These are phyloP conservation scores for Hypoxylon sp. DNA, from an alignment of 2,329 filamentous ascomycete genomes.

Conservation along the genomic window DNA sequence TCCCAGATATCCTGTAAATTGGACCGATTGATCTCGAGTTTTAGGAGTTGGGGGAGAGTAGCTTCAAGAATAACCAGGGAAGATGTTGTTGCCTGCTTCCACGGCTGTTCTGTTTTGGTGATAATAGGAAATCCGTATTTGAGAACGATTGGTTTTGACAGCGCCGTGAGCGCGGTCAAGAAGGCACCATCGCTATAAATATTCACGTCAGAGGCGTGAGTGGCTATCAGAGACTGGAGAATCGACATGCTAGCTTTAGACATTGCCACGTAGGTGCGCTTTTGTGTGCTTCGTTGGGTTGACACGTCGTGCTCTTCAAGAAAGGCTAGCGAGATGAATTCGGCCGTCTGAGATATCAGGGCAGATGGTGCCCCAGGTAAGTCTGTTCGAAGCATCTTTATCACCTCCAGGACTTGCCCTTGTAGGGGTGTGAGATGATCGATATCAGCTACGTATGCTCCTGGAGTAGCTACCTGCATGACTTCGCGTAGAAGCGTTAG, in stretches of 20 bases:
- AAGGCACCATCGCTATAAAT: conserved; percentile 78
- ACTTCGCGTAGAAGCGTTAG: conserved; percentile 77
- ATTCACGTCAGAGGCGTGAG: conserved; percentile 70
- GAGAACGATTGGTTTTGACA: conserved; percentile 76
- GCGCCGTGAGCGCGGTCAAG: conserved; percentile 70
- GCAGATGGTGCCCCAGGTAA: conserved; percentile 72
- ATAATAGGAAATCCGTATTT: conserved; percentile 84
- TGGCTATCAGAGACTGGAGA: conserved; percentile 69
- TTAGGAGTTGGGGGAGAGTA: conserved; percentile 70
- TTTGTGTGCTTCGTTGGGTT: conserved; percentile 53
- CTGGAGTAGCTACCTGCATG: conserved; percentile 75
- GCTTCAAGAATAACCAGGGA: conserved; percentile 75
- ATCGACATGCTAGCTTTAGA: conserved; percentile 84
- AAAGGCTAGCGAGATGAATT: conserved; percentile 79
- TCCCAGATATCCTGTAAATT: conserved; percentile 75
- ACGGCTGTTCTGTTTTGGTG: conserved; percentile 78
- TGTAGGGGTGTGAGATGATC: conserved; percentile 81
- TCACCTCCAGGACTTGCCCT: conserved; percentile 72
- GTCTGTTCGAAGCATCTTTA: conserved; percentile 76
- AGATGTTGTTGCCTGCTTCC: conserved; percentile 82
- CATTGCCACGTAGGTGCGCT: conserved; percentile 88
- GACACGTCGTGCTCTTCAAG: conserved; percentile 53
- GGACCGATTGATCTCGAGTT: conserved; percentile 58
- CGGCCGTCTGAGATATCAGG: conserved; percentile 76
- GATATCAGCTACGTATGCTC: conserved; percentile 76